A percentile compares a stretch with the other conserved stretches of the same genome.
Conservation (phyloP, 345 rosid genomes). For the Fremontodendron californicum region DNA sequence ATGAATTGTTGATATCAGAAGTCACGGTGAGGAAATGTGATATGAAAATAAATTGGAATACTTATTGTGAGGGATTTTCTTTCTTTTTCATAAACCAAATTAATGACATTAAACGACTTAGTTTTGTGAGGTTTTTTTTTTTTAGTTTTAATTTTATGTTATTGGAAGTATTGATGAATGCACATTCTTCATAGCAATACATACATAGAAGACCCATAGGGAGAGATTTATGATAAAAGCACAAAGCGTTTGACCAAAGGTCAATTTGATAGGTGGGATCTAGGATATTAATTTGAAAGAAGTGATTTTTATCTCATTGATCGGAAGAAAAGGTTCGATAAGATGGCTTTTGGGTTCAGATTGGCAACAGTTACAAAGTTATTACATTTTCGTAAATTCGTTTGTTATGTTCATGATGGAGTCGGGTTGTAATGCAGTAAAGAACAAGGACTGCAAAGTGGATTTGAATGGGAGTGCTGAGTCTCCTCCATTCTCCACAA, state of each 20-base stretch:
- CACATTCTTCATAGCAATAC: not conserved
- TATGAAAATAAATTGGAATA: not conserved
- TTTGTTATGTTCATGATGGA: slow-evolving; percentile 7
- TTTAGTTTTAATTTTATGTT: not conserved
- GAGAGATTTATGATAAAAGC: not conserved
- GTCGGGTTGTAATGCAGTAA: slow-evolving; percentile 23
- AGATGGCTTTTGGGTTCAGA: not conserved
- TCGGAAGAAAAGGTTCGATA: not conserved
- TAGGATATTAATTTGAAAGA: not conserved
- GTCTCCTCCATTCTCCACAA: slow-evolving; percentile 11
- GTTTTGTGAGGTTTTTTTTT: not conserved
- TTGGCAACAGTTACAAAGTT: not conserved
- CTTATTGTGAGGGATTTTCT: not conserved
- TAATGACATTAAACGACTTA: not conserved
- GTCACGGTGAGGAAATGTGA: not conserved
- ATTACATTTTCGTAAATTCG: not conserved
- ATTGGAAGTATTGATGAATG: not conserved
- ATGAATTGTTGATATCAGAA: not conserved
- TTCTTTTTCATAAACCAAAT: not conserved
- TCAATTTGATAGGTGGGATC: not conserved
- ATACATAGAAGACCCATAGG: not conserved
- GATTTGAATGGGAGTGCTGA: slow-evolving; percentile 7
- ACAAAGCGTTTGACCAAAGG: not conserved
- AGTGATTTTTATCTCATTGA: not conserved
- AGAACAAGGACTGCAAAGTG: slow-evolving; percentile 21